phyloP scores from a whole-genome alignment of 2,329 filamentous ascomycete species.

The Colletotrichum gigasporum region DNA sequence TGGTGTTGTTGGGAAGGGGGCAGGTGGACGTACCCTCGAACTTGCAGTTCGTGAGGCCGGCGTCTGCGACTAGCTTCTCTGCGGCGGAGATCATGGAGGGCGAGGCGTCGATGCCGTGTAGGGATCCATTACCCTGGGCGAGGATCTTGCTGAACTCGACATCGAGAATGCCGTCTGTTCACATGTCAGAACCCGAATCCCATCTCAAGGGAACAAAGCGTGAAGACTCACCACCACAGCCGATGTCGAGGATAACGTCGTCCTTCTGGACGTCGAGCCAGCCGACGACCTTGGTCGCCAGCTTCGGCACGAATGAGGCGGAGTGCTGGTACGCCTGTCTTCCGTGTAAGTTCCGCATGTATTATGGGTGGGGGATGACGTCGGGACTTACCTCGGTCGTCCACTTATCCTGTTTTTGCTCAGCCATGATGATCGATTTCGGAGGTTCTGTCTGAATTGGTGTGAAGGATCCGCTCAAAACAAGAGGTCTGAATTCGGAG shows the following conservation, averaged over 20 bases:
- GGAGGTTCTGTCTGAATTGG: too few relatives aligned
- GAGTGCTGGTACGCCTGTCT: slow-evolving; percentile 66
- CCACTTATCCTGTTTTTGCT: slow-evolving; percentile 47
- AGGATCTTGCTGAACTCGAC: slow-evolving; percentile 60
- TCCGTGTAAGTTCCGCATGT: not conserved
- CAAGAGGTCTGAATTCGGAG: not conserved
- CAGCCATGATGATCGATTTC: slow-evolving; percentile 31
- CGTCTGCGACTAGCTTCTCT: slow-evolving; percentile 47
- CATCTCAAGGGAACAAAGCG: not conserved
- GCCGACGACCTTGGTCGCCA: slow-evolving; percentile 65
- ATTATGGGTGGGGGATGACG: not conserved
- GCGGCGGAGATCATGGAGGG: slow-evolving; percentile 66
- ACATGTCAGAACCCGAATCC: slow-evolving; percentile 1
- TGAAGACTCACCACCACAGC: slow-evolving; percentile 64
- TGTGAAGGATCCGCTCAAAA: too few relatives aligned
- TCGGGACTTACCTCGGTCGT: slow-evolving; percentile 45
- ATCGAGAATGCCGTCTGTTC: slow-evolving; percentile 66
- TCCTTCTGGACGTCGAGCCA: slow-evolving; percentile 68
- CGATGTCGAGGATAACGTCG: slow-evolving; percentile 69
- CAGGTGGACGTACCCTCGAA: slow-evolving; percentile 55
- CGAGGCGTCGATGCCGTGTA: slow-evolving; percentile 69
- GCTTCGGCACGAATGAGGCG: slow-evolving; percentile 71
- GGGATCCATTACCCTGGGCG: slow-evolving; percentile 53
- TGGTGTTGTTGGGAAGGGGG: not conserved
- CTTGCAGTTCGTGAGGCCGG: slow-evolving; percentile 44